Base-by-base conservation (phyloP, 2,329 filamentous ascomycete genomes). In the Apiospora pterosperma region DNA sequence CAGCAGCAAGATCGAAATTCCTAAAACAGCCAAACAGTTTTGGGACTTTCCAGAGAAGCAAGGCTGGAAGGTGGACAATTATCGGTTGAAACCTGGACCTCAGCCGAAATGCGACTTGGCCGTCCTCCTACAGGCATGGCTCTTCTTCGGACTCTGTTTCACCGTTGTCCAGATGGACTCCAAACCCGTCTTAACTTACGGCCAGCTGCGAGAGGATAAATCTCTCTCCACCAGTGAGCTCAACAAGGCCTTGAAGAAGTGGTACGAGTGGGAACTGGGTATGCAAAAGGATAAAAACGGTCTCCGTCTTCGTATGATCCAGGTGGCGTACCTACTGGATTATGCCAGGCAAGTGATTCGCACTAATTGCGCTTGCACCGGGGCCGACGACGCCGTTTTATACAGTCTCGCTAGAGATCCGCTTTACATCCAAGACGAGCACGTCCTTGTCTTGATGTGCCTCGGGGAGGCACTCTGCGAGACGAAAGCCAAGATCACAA, bases 111-210 rank as follows among this genome's bases (percentile, higher is more conserved):
- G 36, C 41, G 23, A 63, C 42, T 2, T 63, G 14, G 61, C 61
- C 48, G 61, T 62, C 8, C 48, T 63, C 28, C 42, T 63, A n/a
- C 61, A 63, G 38, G 28, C 23, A 16, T 63, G 61, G 61, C 42
- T 63, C 28, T 63, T 63, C 44, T 63, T 55, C 23, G 61, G 61
- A 38, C 31, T 63, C 5, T 23, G 21, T 21, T 63, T 63, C n/a
- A 55, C 61, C 7, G 61, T 63, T 6, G 61, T 63, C 8, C 61
- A 25, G 36, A 31, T 36, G 11, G 42, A 36, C 11, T 25, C 23
- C 19, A 23, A 28, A 28, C 61, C 61, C 11, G 36, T n/a, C 19
- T 10, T 63, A 7, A 25, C 7, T 28, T 36, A 36, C 28, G 19
- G 58, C 5, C 8, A 63, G 8, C 36, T 63, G 4, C 25, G n/a